Percentiles rank a stretch among this genome's conserved stretches.
Evolutionary conservation across 225 moss, liverwort and hornwort genomes (phyloP).

Genomic region (Rhytidiadelphus loreus): DNA sequence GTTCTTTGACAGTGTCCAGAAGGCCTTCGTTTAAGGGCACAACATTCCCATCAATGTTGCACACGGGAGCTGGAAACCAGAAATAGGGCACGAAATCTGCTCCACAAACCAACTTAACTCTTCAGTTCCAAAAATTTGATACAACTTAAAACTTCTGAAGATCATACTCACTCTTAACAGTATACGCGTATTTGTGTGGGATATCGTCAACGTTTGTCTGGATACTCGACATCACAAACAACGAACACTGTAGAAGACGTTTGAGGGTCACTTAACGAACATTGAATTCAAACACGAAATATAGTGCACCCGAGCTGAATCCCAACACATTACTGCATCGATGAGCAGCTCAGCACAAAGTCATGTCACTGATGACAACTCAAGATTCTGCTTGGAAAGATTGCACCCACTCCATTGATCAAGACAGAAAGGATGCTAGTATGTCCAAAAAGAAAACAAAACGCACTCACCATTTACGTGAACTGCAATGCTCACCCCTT

Average conservation of each 20-base stretch:
- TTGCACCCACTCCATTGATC: not conserved
- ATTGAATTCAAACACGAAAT: not conserved
- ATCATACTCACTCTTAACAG: not conserved
- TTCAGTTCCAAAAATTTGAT: not conserved
- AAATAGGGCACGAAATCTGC: conserved; percentile 60
- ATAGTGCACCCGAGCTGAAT: not conserved
- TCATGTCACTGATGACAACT: not conserved
- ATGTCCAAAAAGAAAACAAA: not conserved
- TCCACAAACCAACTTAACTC: not conserved
- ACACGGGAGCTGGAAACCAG: conserved; percentile 51
- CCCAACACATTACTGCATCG: not conserved
- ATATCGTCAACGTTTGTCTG: not conserved
- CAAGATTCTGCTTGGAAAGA: not conserved
- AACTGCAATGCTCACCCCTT: conserved; percentile 49
- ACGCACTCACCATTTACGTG: conserved; percentile 36
- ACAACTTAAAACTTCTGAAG: not conserved
- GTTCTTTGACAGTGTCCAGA: conserved; percentile 19
- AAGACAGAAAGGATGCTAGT: not conserved
- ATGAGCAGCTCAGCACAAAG: not conserved
- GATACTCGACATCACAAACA: not conserved
- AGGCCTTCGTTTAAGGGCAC: conserved; percentile 11
- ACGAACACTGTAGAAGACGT: not conserved
- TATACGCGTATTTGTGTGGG: not conserved
- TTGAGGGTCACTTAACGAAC: not conserved
- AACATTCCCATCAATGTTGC: conserved; percentile 27